phyloP scores from a whole-genome alignment of 768 basidiomycete species.

The Tricholomella constricta region DNA sequence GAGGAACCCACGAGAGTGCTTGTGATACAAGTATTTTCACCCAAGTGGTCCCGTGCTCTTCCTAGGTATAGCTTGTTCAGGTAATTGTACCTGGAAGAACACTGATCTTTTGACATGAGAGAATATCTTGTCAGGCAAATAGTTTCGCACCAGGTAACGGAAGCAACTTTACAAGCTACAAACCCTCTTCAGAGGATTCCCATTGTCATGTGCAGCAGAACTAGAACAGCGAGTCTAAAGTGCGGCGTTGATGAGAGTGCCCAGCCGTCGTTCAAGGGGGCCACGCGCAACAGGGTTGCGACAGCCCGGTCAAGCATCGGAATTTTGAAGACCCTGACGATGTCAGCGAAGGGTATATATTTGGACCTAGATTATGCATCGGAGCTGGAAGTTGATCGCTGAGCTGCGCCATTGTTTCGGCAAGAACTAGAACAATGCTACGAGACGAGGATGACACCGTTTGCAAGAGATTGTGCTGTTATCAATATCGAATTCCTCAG shows the following conservation, averaged over 20 bases:
- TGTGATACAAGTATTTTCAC: not conserved
- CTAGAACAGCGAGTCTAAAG: not conserved
- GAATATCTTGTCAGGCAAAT: not conserved
- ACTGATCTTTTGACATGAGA: slow-evolving; percentile 5
- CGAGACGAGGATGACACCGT: not conserved
- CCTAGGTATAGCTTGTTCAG: not conserved
- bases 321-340: slow-evolving; percentile 2
- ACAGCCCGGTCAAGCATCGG: not conserved
- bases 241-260: not conserved
- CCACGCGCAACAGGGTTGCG: not conserved
- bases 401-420: not conserved
- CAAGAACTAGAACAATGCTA: not conserved
- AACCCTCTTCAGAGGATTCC: too few relatives aligned
- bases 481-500: not conserved
- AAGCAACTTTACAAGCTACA: too few relatives aligned
- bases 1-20: too few relatives aligned
- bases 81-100: slow-evolving; percentile 11
- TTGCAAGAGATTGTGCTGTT: too few relatives aligned
- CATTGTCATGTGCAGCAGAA: too few relatives aligned
- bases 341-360: slow-evolving; percentile 2
- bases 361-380: not conserved
- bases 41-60: slow-evolving; percentile 7
- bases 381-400: not conserved
- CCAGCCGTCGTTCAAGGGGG: too few relatives aligned
- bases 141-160: not conserved